These are phyloP conservation scores for Cyathus striatus DNA, from an alignment of 768 basidiomycete species.

Conservation along the genomic window DNA sequence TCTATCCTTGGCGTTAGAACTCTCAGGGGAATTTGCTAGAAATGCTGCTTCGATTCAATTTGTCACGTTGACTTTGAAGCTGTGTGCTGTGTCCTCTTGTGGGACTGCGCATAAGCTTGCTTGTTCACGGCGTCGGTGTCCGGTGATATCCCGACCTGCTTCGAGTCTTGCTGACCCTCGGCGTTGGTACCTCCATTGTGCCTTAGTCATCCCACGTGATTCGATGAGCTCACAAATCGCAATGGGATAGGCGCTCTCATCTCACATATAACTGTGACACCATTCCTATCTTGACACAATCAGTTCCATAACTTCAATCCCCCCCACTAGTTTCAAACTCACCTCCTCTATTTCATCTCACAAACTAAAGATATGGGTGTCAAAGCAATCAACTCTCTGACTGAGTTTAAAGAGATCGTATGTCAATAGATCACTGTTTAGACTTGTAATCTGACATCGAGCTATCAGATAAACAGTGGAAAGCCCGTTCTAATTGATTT, in stretches of 20 bases:
- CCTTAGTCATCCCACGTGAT: neutral
- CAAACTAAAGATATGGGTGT: constrained; percentile 31
- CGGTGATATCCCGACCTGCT: too few relatives aligned
- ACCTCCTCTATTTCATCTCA: neutral
- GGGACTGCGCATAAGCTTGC: too few relatives aligned
- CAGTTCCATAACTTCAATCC: too few relatives aligned
- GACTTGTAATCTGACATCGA: neutral
- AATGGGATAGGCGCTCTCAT: neutral
- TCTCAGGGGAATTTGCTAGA: too few relatives aligned
- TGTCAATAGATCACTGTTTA: constrained; percentile 10
- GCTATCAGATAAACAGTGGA: constrained; percentile 37
- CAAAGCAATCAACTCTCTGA: constrained; percentile 24
- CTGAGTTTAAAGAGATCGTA: constrained; percentile 40
- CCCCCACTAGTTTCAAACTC: neutral
- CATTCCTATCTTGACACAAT: neutral
- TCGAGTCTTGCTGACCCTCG: too few relatives aligned
- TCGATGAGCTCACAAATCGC: neutral
- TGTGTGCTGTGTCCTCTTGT: too few relatives aligned
- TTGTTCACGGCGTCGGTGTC: too few relatives aligned
- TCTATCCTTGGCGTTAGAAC: too few relatives aligned
- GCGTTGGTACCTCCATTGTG: too few relatives aligned
- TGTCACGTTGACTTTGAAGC: too few relatives aligned
- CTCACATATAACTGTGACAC: neutral
- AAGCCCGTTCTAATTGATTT: constrained; percentile 59
- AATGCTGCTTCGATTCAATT: too few relatives aligned